Evolutionary conservation across 2,329 filamentous ascomycete species (phyloP), one percentile per base, ranked within the genome.

Genomic region (Penicillium brasilianum): DNA sequence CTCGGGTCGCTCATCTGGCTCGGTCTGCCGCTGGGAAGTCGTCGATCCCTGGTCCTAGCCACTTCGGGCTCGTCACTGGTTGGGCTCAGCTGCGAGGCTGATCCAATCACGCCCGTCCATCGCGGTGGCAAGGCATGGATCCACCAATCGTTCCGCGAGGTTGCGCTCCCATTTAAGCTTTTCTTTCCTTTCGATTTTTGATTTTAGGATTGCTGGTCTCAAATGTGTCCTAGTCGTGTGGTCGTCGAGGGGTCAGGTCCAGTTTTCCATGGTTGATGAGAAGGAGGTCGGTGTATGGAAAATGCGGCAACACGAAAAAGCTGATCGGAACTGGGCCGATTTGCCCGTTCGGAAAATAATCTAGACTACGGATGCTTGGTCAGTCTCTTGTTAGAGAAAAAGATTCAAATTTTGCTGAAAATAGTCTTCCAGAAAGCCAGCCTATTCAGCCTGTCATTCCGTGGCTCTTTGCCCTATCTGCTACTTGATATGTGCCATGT

Each of bases 51-150:
- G 50, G 50, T 34, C 39, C 14, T 11, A 16, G 20, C 22, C 32
- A 3, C 20, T 37, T 3, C 30, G 9, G 28, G 36, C 28, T 30
- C 43, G 55, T 66, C 60, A 65, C 62, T 65, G 65, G 64, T 48
- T 56, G 41, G 52, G 25, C 32, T 50, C 59, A 58, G 59, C 51
- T 55, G 59, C 46, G 43, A 36, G 48, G 32, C 55, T 34, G 53
- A 58, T 59, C 57, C 64, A 58, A 51, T 55, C 36, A 50, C 16
- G 22, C 8, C 43, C 25, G 44, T 32, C 32, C 13, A 18, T n/a
- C 13, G 9, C 11, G n/a, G 55, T 60, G 58, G 65, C 60, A 57
- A 64, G 37, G n/a, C 22, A 13, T 30, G 11, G 25, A 55, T 55
- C 52, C 37, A 44, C 25, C 34, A 41, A 57, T 57, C 44, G 43